A percentile compares a stretch with the other conserved stretches of the same genome.
Evolutionary conservation across 306 rosid species (phyloP).

Genomic region (Carpinus fangiana): DNA sequence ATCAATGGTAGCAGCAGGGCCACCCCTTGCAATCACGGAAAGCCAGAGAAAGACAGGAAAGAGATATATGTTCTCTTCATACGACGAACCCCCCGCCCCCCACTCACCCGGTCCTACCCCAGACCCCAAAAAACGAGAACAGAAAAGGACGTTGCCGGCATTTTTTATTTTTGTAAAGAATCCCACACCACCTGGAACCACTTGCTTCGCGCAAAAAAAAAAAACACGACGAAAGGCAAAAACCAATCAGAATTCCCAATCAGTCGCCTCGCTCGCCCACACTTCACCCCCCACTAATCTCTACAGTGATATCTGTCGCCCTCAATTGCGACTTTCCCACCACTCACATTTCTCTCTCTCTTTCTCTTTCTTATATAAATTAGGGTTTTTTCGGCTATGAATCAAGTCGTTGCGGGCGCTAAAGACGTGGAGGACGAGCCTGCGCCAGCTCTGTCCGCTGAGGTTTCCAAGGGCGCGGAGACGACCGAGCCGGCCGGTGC

Average conservation of each 20-base stretch:
- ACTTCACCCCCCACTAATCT: slow-evolving; percentile 49
- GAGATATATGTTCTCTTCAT: not conserved
- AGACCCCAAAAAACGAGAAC: not conserved
- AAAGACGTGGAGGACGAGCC: slow-evolving; percentile 66
- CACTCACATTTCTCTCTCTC: slow-evolving; percentile 43
- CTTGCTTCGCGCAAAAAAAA: slow-evolving; percentile 12
- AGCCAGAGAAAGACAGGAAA: not conserved
- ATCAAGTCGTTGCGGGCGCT: slow-evolving; percentile 47
- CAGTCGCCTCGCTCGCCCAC: slow-evolving; percentile 19
- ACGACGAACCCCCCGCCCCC: not conserved
- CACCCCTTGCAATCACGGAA: not conserved
- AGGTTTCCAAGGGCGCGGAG: slow-evolving; percentile 38
- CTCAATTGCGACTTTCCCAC: slow-evolving; percentile 95
- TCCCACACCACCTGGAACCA: slow-evolving; percentile 25
- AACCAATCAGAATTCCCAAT: not conserved
- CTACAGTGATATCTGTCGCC: slow-evolving; percentile 93
- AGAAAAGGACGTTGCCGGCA: slow-evolving; percentile 18
- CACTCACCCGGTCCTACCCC: too few relatives aligned
- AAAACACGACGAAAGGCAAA: slow-evolving; percentile 11
- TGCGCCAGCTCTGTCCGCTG: slow-evolving; percentile 46
- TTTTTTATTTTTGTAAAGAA: not conserved
- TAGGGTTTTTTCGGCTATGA: slow-evolving; percentile 62
- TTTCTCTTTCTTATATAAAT: slow-evolving; percentile 45
- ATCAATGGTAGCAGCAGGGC: not conserved
- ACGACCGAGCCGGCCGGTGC: slow-evolving; percentile 37